These are phyloP conservation scores for Syzygium oleosum DNA, from an alignment of 345 rosid species.

Conservation along the genomic window DNA sequence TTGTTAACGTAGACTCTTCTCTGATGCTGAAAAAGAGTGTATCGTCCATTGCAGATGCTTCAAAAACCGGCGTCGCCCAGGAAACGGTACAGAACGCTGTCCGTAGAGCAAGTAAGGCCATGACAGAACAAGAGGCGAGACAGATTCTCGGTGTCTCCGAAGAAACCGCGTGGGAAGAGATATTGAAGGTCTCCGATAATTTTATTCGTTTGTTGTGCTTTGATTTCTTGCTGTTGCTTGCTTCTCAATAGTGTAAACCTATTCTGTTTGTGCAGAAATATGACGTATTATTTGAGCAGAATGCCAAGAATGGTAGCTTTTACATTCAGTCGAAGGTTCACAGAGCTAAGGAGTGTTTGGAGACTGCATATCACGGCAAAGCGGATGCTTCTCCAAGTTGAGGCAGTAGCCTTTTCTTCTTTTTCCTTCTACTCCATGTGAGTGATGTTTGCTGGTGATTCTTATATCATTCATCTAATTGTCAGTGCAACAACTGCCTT, in stretches of 20 bases:
- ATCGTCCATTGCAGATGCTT: slow-evolving; percentile 51
- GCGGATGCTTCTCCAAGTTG: slow-evolving; percentile 34
- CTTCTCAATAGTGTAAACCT: neutral
- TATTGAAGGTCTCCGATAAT: slow-evolving; percentile 35
- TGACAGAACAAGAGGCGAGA: slow-evolving; percentile 79
- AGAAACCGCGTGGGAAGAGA: slow-evolving; percentile 73
- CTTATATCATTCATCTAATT: neutral
- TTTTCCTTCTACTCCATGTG: neutral
- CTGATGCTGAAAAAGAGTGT: neutral
- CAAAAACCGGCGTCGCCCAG: slow-evolving; percentile 73
- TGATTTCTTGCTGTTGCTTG: neutral
- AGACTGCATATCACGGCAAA: slow-evolving; percentile 29
- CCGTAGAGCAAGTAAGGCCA: slow-evolving; percentile 57
- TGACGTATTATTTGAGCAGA: slow-evolving; percentile 58
- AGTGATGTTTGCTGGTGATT: neutral
- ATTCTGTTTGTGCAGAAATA: slow-evolving; percentile 42
- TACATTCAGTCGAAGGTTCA: slow-evolving; percentile 88
- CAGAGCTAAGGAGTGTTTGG: slow-evolving; percentile 83
- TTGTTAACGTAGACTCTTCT: neutral
- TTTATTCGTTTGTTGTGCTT: neutral
- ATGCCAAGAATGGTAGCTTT: slow-evolving; percentile 74
- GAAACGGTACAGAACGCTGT: slow-evolving; percentile 63
- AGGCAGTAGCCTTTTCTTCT: neutral
- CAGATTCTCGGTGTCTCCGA: slow-evolving; percentile 82
- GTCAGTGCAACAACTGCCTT: neutral